Evolutionary conservation across 2,329 filamentous ascomycete species (phyloP).

Genomic region (Chrysoporthe austroafricana): DNA sequence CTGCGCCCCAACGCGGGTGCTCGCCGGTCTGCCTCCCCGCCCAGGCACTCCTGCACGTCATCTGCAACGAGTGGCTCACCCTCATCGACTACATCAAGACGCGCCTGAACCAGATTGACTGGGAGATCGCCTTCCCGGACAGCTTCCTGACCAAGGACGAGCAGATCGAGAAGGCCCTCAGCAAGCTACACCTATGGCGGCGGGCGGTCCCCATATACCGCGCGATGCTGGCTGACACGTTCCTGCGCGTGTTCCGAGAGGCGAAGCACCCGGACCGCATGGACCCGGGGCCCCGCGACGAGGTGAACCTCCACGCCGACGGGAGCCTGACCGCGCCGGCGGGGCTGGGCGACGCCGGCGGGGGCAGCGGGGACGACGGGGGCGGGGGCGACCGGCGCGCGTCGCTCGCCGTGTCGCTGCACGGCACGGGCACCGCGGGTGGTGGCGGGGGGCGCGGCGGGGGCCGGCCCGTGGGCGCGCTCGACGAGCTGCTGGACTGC

Average conservation of each 20-base stretch:
- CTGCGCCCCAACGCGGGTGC: neutral
- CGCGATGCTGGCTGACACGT: slow-evolving; percentile 35
- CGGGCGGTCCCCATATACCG: slow-evolving; percentile 35
- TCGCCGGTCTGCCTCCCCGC: slow-evolving; percentile 30
- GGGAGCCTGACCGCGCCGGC: neutral
- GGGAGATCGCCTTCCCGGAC: slow-evolving; percentile 34
- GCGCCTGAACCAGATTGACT: slow-evolving; percentile 35
- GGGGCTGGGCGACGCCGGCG: neutral
- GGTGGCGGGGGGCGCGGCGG: neutral
- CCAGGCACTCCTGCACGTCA: slow-evolving; percentile 34
- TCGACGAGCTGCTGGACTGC: slow-evolving; percentile 18
- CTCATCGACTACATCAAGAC: slow-evolving; percentile 37
- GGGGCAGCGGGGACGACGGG: neutral
- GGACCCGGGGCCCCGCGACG: slow-evolving; percentile 7
- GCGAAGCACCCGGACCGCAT: slow-evolving; percentile 19
- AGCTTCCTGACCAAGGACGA: slow-evolving; percentile 31
- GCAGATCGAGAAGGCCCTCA: slow-evolving; percentile 31
- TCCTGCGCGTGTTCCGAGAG: slow-evolving; percentile 30
- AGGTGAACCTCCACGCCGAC: neutral
- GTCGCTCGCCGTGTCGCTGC: neutral
- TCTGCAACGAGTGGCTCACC: slow-evolving; percentile 36
- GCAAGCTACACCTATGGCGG: slow-evolving; percentile 35
- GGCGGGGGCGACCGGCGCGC: neutral
- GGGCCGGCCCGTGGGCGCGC: neutral
- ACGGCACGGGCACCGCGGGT: neutral